phyloP scores from a whole-genome alignment of 352 stramenopile species.

The Saprolegnia diclina region DNA sequence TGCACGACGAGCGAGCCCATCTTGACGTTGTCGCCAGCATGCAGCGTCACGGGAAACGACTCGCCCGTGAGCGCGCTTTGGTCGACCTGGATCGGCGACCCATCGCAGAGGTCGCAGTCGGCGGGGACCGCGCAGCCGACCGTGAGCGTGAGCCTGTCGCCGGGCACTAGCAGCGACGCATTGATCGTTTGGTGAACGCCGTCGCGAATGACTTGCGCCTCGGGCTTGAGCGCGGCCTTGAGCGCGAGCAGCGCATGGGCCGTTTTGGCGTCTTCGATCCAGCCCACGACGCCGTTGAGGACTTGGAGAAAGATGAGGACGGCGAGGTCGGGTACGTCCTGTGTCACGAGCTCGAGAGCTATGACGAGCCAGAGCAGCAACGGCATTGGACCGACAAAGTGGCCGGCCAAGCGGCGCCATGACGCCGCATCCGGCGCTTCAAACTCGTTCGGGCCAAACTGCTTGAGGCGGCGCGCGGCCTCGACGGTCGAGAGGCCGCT shows the following conservation, averaged over 20 bases:
- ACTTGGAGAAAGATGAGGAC: constrained; percentile 68
- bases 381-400: constrained; percentile 81
- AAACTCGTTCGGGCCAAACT: constrained; percentile 88
- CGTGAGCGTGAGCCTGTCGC: constrained; percentile 89
- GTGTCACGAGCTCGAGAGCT: constrained; percentile 62
- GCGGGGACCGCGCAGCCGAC: constrained; percentile 88
- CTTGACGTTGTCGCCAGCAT: constrained; percentile 72
- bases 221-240: constrained; percentile 77
- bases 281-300: constrained; percentile 60
- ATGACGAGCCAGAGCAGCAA: constrained; percentile 91
- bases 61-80: constrained; percentile 92
- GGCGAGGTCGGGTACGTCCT: constrained; percentile 51
- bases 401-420: constrained; percentile 54
- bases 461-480: constrained; percentile 60
- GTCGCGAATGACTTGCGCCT: constrained; percentile 84
- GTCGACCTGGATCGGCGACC: constrained; percentile 83
- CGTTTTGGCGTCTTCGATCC: constrained; percentile 79
- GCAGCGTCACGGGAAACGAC: constrained; percentile 89
- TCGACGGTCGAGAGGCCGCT: constrained; percentile 77
- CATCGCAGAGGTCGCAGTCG: constrained; percentile 83
- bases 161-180: constrained; percentile 87
- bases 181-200: constrained; percentile 86
- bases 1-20: constrained; percentile 79
- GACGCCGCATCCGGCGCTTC: constrained; percentile 40
- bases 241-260: constrained; percentile 81